Evolutionary conservation across 441 rosid genomes (phyloP), one percentile per base, ranked within the genome.

Genomic region (Arabidopsis hybrid): DNA sequence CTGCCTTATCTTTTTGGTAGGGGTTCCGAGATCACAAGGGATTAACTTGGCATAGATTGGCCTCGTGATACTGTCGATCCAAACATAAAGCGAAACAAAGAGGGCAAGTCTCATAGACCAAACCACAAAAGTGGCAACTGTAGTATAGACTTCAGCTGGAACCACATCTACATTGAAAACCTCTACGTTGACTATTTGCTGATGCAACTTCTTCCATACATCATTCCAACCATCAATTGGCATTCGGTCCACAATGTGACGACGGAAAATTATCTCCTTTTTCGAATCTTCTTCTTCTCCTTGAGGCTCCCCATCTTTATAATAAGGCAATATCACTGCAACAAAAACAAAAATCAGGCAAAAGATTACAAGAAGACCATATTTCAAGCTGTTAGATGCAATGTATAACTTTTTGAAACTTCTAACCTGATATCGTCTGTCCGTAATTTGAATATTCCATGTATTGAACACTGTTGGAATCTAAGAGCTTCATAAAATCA

Each of bases 201-300:
- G 91, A 80, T 95, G 99, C 85, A 95, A 78, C 86, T 95, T 95
- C 68, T 85, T 60, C 98, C 99, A 92, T 62, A 95, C 95, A 81
- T 91, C 97, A 82, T 91, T 92, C 98, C 99, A 92, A 77, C 92
- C 84, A 83, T 95, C 98, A 79, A 95, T 85, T 10, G 99, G 99
- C 98, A 95, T 92, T 47, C 87, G 86, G 32, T 92, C 93, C 69
- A 92, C 94, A 77, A 88, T 84, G 82, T 95, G 97, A 60, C 99
- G 95, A 73, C 90, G 86, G 57, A 83, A 95, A 63, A 95, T 61
- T 51, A 91, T 85, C 72, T 89, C 96, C 73, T 84, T 86, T 65
- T 82, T 75, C 11, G 82, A 51, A 73, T 84, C 67, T 29, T 79
- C 80, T 32, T 77, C 81, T 67, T 70, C 67, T 51, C 80, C 85